Percentiles rank a stretch among this genome's conserved stretches.
Conservation (phyloP, 176 grass and related monocot genomes). For the Avena atlantica region DNA sequence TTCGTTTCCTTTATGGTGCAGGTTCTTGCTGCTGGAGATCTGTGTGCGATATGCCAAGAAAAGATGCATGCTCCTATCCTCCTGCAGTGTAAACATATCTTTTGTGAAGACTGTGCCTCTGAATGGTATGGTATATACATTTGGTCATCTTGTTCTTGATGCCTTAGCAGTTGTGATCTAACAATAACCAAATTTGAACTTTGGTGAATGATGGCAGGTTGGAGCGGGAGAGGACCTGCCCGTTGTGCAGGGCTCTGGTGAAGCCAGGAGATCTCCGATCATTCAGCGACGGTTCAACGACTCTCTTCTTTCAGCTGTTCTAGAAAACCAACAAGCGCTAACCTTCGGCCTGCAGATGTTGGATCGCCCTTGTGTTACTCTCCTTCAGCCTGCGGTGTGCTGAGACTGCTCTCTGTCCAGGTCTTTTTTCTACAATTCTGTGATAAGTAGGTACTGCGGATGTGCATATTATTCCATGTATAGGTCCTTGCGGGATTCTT, state of each 20-base stretch:
- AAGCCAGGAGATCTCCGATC: slow-evolving; percentile 89
- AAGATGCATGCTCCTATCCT: slow-evolving; percentile 88
- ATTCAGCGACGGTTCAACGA: slow-evolving; percentile 84
- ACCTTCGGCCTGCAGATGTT: slow-evolving; percentile 46
- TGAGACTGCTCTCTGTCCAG: slow-evolving; percentile 1
- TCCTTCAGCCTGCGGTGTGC: slow-evolving; percentile 30
- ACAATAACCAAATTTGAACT: neutral
- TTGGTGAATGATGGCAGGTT: slow-evolving; percentile 57
- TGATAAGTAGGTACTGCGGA: slow-evolving; percentile 7
- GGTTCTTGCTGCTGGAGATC: slow-evolving; percentile 76
- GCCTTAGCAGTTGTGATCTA: neutral
- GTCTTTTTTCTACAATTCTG: neutral
- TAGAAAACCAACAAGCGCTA: slow-evolving; percentile 43
- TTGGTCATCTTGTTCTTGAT: slow-evolving; percentile 1
- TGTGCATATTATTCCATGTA: slow-evolving; percentile 30
- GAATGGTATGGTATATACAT: slow-evolving; percentile 64
- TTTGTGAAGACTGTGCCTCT: slow-evolving; percentile 92
- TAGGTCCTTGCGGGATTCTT: slow-evolving; percentile 13
- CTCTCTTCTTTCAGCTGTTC: slow-evolving; percentile 91
- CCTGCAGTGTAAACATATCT: slow-evolving; percentile 82
- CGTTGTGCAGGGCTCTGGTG: slow-evolving; percentile 81
- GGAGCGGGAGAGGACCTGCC: slow-evolving; percentile 96
- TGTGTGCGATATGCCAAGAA: slow-evolving; percentile 94
- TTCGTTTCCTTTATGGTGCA: slow-evolving; percentile 34
- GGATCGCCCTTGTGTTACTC: neutral